Conservation (phyloP, 306 rosid species). For the Senna tora region DNA sequence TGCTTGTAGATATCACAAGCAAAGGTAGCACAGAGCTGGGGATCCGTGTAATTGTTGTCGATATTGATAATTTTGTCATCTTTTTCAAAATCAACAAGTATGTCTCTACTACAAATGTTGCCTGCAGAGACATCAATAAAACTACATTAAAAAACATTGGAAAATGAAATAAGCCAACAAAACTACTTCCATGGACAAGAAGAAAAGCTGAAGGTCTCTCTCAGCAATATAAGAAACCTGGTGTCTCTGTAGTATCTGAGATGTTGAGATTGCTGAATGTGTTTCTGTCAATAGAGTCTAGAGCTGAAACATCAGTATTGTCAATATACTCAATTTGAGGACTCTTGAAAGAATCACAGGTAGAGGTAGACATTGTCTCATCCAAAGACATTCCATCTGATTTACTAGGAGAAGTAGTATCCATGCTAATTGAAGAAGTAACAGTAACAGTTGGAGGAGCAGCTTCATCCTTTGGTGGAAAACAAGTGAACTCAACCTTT, state of each 20-base stretch:
- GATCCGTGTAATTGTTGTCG: slow-evolving; percentile 71
- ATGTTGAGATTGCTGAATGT: slow-evolving; percentile 73
- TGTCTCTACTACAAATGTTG: slow-evolving; percentile 66
- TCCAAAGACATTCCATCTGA: slow-evolving; percentile 79
- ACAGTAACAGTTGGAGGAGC: slow-evolving; percentile 43
- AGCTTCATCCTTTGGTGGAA: slow-evolving; percentile 44
- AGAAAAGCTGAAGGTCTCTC: neutral
- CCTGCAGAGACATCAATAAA: slow-evolving; percentile 52
- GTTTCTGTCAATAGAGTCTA: slow-evolving; percentile 69
- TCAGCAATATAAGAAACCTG: slow-evolving; percentile 47
- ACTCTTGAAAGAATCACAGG: slow-evolving; percentile 86
- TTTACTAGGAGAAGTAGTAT: slow-evolving; percentile 59
- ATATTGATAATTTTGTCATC: slow-evolving; percentile 61
- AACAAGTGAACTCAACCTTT: slow-evolving; percentile 20
- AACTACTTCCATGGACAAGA: slow-evolving; percentile 1
- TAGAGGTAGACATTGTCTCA: slow-evolving; percentile 85
- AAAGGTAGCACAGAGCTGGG: slow-evolving; percentile 83
- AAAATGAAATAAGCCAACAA: neutral
- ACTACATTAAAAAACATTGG: neutral
- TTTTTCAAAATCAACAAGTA: slow-evolving; percentile 59
- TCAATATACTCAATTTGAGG: slow-evolving; percentile 87
- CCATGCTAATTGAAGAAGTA: slow-evolving; percentile 52
- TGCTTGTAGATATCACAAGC: slow-evolving; percentile 98
- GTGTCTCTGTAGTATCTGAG: slow-evolving; percentile 54
- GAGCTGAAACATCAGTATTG: slow-evolving; percentile 61